phyloP scores from a whole-genome alignment of 148 eudicot genomes.

The Fagopyrum esculentum region DNA sequence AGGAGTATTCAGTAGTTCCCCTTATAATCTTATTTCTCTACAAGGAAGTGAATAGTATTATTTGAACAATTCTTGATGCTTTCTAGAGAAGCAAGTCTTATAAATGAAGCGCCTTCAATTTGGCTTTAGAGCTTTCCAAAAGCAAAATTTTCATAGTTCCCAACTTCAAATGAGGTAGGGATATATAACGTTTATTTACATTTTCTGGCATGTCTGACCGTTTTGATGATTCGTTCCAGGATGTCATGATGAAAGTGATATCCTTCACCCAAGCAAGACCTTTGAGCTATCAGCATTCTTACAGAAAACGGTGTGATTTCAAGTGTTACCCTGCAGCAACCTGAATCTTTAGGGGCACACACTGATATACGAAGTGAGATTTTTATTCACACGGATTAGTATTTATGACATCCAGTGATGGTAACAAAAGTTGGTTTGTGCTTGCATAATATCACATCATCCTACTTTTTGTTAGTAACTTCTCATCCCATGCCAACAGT shows the following conservation, averaged over 20 bases:
- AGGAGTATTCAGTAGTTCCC: too few relatives aligned
- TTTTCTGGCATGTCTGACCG: background rate
- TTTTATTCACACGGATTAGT: background rate
- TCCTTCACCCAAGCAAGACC: constrained; percentile 97
- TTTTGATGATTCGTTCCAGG: constrained; percentile 38
- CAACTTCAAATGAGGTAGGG: background rate
- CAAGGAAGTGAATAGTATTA: too few relatives aligned
- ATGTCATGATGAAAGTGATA: constrained; percentile 91
- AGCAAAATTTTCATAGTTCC: background rate
- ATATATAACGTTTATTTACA: background rate
- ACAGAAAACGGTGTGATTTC: constrained; percentile 91
- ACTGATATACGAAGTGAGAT: constrained; percentile 83
- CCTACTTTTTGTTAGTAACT: background rate
- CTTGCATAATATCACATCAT: background rate
- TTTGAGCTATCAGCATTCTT: constrained; percentile 86
- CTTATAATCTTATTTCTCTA: background rate
- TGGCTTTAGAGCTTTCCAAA: background rate
- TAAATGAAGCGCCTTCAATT: background rate
- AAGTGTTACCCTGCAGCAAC: constrained; percentile 93
- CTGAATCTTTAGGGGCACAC: constrained; percentile 95
- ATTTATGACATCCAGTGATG: background rate
- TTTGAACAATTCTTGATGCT: background rate
- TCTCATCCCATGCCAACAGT: background rate
- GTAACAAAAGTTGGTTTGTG: background rate
- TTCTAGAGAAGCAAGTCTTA: background rate